Base-by-base conservation (phyloP, 768 basidiomycete genomes). In the Rhizopogon vesiculosus region DNA sequence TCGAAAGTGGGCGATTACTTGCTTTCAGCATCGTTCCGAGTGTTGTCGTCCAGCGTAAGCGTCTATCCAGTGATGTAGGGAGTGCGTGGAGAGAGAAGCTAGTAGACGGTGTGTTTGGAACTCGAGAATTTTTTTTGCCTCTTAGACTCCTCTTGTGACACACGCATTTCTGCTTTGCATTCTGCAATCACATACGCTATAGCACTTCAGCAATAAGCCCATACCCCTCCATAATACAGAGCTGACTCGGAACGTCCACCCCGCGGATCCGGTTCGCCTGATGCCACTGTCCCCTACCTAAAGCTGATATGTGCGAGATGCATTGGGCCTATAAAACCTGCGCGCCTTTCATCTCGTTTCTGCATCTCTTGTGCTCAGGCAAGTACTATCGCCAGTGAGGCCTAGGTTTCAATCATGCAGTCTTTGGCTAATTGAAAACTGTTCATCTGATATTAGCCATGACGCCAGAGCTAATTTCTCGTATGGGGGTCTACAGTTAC, bases 281-380 rank as follows among this genome's bases (percentile, higher is more conserved):
- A 25, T 25, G 5, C 25, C 25, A 4, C 25, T 25, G 25, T 25
- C 25, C 25, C 25, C 25, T n/a, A 25, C 5, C 3, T 1, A 25
- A 3, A 4, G 25, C 25, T n/a, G 25, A 4, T 5, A 3, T 25
- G n/a, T n/a, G n/a, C n/a, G n/a, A n/a, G n/a, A n/a, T n/a, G n/a
- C n/a, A 5, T 25, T 25, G 25, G 25, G 4, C 25, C 25, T 25
- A 25, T 25, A 25, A 4, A 4, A 25, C 25, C 3, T 4, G 25
- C 25, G 0, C 25, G 5, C 25, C 25, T 4, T 25, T 25, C 5
- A 4, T 25, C 25, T 85, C n/a, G n/a, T n/a, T n/a, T n/a, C n/a
- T n/a, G n/a, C n/a, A n/a, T n/a, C 85, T 87, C 87, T 91, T 92
- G 88, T 90, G 88, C 88, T 90, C 86, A 88, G 88, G 88, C 86